Evolutionary conservation across 768 basidiomycete species (phyloP), one percentile per base, ranked within the genome.

Genomic region (Calvatia gigantea): DNA sequence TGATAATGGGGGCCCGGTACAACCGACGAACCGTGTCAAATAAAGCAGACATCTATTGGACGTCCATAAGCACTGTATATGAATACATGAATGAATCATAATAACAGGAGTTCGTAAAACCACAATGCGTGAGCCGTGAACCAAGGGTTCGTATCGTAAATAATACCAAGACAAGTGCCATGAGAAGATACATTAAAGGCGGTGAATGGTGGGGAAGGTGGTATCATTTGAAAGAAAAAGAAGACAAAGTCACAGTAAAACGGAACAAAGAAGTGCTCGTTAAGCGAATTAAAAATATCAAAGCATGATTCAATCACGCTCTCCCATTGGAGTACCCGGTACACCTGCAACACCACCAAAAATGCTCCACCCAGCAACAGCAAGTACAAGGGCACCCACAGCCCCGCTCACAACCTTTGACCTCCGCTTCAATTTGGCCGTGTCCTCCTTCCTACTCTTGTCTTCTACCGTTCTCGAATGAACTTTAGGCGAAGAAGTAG

Each of bases 281-380:
- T 15, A 12, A 37, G 6, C 35, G 35, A 37, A n/a, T 14, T 12
- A n/a, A 12, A 37, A 37, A n/a, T 4, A 11, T 6, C 12, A 3
- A 37, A n/a, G 35, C 14, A 11, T 37, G 35, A 9, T 37, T 37
- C 12, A 37, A 37, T 37, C 12, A 37, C n/a, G 11, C 35, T 37
- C n/a, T 37, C 35, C n/a, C 35, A 37, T n/a, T n/a, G 35, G 4
- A n/a, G 12, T 37, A n/a, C 35, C 11, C 35, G 11, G 35, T 37
- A n/a, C 62, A 21, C 66, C 65, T 35, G 56, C 67, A 44, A 71
- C 74, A 15, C 72, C 74, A 17, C 73, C 73, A 9, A 75, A 59
- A 23, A 73, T 54, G 33, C 60, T 61, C 39, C 74, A 73, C 42
- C 72, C 62, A 8, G 72, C 65, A 38, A 70, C 72, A 6, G 66